These are phyloP conservation scores for Mortierella sp. DNA, from an alignment of 371 early-diverging fungal genomes.

Conservation along the genomic window DNA sequence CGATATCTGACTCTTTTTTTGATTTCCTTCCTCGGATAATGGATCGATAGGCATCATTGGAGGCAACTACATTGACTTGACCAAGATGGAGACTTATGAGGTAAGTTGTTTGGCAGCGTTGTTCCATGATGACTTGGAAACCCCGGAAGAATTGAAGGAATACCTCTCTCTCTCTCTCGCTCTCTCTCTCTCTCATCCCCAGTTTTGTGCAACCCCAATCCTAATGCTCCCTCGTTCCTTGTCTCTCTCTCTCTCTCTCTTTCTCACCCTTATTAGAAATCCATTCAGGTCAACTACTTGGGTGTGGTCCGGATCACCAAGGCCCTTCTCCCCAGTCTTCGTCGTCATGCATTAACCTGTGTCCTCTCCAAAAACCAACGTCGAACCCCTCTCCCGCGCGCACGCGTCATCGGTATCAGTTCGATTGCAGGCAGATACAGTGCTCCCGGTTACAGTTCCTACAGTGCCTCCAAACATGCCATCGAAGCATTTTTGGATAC, in stretches of 20 bases:
- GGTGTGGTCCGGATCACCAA: slow-evolving; percentile 54
- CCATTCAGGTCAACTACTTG: slow-evolving; percentile 57
- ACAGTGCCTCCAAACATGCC: slow-evolving; percentile 31
- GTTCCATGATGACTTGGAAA: no score
- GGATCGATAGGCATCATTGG: not conserved
- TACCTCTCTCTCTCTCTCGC: no score
- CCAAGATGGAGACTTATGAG: no score
- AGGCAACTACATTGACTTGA: no score
- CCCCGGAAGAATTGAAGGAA: no score
- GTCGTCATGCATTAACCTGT: slow-evolving; percentile 17
- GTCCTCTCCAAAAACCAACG: not conserved
- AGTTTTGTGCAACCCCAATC: no score
- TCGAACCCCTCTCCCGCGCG: slow-evolving; percentile 19
- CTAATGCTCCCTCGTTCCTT: no score
- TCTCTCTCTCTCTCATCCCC: no score
- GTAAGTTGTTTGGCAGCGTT: no score
- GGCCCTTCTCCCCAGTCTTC: slow-evolving; percentile 48
- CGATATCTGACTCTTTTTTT: not conserved
- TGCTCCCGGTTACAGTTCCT: slow-evolving; percentile 23
- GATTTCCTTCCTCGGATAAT: not conserved
- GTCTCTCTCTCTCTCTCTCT: not conserved
- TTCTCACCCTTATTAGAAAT: slow-evolving; percentile 22
- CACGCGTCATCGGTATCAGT: slow-evolving; percentile 52
- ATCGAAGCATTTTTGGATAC: slow-evolving; percentile 31
- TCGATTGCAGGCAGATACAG: slow-evolving; percentile 50